phyloP scores from a whole-genome alignment of 495 filamentous ascomycete genomes.

The Aspergillus bertholletiae region DNA sequence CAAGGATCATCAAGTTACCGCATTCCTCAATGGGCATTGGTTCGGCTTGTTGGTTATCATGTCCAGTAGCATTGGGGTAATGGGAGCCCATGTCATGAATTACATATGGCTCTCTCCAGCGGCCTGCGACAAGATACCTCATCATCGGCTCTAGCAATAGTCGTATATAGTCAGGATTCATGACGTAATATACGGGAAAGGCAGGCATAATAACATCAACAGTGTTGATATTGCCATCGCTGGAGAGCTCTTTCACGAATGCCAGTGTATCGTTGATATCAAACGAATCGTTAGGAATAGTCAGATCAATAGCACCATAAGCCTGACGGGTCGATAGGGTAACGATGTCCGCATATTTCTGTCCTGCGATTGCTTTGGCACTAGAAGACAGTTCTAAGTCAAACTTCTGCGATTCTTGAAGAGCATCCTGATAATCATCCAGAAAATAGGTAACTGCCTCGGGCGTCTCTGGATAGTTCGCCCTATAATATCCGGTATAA shows the following conservation, averaged over 20 bases:
- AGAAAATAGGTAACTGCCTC: constrained; percentile 40
- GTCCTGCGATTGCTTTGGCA: constrained; percentile 27
- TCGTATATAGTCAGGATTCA: constrained; percentile 47
- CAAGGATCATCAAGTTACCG: constrained; percentile 43
- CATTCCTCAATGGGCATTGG: constrained; percentile 48
- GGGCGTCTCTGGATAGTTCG: constrained; percentile 24
- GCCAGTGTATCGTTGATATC: constrained; percentile 40
- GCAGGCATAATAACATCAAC: constrained; percentile 50
- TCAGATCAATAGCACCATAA: constrained; percentile 48
- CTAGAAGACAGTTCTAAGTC: constrained; percentile 30
- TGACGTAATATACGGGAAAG: constrained; percentile 46
- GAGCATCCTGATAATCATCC: constrained; percentile 40
- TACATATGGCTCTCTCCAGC: constrained; percentile 37
- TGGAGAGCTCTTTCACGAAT: constrained; percentile 53
- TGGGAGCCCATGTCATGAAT: constrained; percentile 46
- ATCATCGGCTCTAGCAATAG: constrained; percentile 48
- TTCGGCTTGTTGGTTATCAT: constrained; percentile 42
- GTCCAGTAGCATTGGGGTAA: constrained; percentile 49
- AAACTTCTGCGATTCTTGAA: constrained; percentile 27
- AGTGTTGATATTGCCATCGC: constrained; percentile 51
- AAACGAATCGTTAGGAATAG: constrained; percentile 38
- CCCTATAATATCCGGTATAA: constrained; percentile 44
- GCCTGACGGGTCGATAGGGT: constrained; percentile 45
- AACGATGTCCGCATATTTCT: constrained; percentile 47
- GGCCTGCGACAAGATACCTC: constrained; percentile 43